Conservation (phyloP, 257 asterid genomes). For the Capsicum pubescens region DNA sequence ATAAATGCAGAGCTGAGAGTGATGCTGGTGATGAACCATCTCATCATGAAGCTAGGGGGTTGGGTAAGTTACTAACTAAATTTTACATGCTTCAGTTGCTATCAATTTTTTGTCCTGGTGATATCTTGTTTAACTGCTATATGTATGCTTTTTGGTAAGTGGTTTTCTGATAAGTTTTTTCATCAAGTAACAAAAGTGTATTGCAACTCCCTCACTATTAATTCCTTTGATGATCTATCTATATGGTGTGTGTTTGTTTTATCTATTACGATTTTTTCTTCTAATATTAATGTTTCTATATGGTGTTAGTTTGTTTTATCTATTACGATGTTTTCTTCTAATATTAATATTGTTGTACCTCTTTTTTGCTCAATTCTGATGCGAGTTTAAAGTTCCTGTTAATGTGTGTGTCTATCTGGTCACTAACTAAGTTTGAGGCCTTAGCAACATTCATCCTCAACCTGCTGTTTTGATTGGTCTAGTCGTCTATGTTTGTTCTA, state of each 20-base stretch:
- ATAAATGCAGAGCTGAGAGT: slow-evolving; percentile 13
- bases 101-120: background rate
- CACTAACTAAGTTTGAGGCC: too few relatives aligned
- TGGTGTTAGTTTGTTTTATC: background rate
- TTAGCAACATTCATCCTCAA: too few relatives aligned
- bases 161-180: background rate
- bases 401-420: too few relatives aligned
- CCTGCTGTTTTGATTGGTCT: too few relatives aligned
- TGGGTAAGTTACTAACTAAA: slow-evolving; percentile 18
- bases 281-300: too few relatives aligned
- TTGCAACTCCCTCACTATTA: slow-evolving; percentile 13
- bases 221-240: background rate
- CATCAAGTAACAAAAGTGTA: background rate
- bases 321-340: background rate
- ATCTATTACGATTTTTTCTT: too few relatives aligned
- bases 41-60: slow-evolving; percentile 39
- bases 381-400: too few relatives aligned
- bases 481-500: too few relatives aligned
- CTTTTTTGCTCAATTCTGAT: too few relatives aligned
- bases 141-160: background rate
- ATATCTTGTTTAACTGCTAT: too few relatives aligned
- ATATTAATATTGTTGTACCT: background rate
- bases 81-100: background rate
- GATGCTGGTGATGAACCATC: slow-evolving; percentile 24
- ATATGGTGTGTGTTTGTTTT: too few relatives aligned